A percentile compares a stretch with the other conserved stretches of the same genome.
These are phyloP conservation scores for Pseudotsuga menziesii DNA, from an alignment of 75 land plant genomes.

Conservation along the genomic window DNA sequence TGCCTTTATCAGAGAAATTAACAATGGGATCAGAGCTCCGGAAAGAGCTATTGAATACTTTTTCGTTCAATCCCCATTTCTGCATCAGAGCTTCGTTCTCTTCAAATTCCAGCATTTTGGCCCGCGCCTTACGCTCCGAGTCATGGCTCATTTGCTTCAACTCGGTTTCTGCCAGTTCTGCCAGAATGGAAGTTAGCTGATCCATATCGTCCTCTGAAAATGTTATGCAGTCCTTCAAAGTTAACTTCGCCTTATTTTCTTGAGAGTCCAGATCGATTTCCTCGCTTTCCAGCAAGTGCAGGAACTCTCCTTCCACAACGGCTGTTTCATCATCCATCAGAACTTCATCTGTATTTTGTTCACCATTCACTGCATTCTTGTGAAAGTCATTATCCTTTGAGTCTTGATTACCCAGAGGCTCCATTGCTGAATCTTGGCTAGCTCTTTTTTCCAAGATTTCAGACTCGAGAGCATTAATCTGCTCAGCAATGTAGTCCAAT, in stretches of 20 bases:
- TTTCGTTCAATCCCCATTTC: slow-evolving; percentile 83
- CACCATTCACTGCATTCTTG: not conserved
- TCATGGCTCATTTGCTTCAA: slow-evolving; percentile 42
- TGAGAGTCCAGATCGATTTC: not conserved
- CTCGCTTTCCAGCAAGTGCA: slow-evolving; percentile 53
- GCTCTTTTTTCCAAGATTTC: slow-evolving; percentile 19
- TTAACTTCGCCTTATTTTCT: slow-evolving; percentile 13
- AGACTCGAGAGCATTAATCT: slow-evolving; percentile 61
- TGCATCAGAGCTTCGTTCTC: slow-evolving; percentile 86
- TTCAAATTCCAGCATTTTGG: slow-evolving; percentile 71
- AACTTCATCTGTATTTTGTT: not conserved
- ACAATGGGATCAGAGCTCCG: slow-evolving; percentile 13
- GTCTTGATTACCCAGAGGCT: not conserved
- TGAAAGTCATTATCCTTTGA: not conserved
- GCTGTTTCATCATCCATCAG: slow-evolving; percentile 38
- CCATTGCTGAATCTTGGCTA: not conserved
- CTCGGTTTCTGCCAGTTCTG: slow-evolving; percentile 45
- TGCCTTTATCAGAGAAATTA: not conserved
- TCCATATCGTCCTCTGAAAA: slow-evolving; percentile 34
- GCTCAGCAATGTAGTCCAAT: slow-evolving; percentile 54
- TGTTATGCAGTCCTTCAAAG: not conserved
- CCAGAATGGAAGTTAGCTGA: slow-evolving; percentile 27
- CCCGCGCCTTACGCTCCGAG: slow-evolving; percentile 42
- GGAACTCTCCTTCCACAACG: slow-evolving; percentile 83
- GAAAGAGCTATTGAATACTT: slow-evolving; percentile 58